Conservation (phyloP, 495 filamentous ascomycete species). For the Penicillium canariense region DNA sequence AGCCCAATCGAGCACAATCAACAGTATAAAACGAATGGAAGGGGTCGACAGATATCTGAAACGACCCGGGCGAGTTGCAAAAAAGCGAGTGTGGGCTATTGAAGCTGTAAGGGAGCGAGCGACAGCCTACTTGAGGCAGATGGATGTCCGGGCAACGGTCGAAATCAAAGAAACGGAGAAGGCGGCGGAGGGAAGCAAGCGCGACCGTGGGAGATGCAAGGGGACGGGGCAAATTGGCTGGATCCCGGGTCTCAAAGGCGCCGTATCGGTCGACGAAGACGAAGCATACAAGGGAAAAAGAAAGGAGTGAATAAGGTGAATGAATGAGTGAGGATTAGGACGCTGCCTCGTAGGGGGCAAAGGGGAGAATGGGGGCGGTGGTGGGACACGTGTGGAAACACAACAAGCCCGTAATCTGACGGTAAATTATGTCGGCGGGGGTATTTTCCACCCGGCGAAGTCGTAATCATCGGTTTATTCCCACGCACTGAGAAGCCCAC, state of each 20-base stretch:
- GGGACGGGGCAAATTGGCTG: slow-evolving; percentile 29
- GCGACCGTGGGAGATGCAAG: slow-evolving; percentile 43
- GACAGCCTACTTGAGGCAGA: slow-evolving; percentile 27
- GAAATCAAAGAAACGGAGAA: slow-evolving; percentile 23
- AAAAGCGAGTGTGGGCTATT: slow-evolving; percentile 30
- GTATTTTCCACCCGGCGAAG: neutral
- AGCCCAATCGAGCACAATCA: slow-evolving; percentile 15
- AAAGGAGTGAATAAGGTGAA: slow-evolving; percentile 28
- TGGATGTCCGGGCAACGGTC: slow-evolving; percentile 13
- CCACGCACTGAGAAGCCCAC: neutral
- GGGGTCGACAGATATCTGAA: slow-evolving; percentile 31
- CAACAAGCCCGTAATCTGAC: slow-evolving; percentile 10
- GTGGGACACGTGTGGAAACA: slow-evolving; percentile 22
- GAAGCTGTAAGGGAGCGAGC: slow-evolving; percentile 42
- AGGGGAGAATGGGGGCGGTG: slow-evolving; percentile 22
- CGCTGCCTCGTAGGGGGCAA: slow-evolving; percentile 13
- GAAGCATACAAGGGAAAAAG: slow-evolving; percentile 28
- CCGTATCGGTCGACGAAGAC: slow-evolving; percentile 28
- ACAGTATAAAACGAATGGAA: slow-evolving; percentile 35
- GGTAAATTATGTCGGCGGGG: slow-evolving; percentile 18
- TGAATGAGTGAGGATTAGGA: slow-evolving; percentile 22
- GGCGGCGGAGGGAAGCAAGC: slow-evolving; percentile 14
- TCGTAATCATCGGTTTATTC: neutral
- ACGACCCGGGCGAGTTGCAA: slow-evolving; percentile 21
- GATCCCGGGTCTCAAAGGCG: slow-evolving; percentile 31